Conservation (phyloP, 345 rosid species). For the Arabis hirsuta region DNA sequence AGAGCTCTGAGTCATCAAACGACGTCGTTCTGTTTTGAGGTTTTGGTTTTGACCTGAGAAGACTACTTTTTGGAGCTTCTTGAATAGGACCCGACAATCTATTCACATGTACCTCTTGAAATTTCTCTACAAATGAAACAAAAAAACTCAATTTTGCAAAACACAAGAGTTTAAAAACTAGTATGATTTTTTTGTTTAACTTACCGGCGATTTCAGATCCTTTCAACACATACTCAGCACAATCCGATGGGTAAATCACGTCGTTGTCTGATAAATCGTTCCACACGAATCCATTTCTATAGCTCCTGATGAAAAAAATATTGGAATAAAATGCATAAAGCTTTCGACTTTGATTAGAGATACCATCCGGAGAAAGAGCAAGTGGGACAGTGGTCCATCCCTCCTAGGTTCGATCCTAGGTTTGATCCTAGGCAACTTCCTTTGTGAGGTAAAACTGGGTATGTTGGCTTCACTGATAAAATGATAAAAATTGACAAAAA, state of each 20-base stretch:
- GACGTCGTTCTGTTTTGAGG: conserved; percentile 43
- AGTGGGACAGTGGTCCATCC: no score
- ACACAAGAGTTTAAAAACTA: neutral
- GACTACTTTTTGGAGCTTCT: conserved; percentile 47
- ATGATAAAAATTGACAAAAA: no score
- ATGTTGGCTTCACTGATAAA: no score
- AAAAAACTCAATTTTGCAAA: neutral
- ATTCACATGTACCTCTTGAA: conserved; percentile 44
- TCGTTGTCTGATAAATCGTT: conserved; percentile 84
- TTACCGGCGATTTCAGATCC: conserved; percentile 85
- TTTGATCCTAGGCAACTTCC: no score
- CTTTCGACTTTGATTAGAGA: no score
- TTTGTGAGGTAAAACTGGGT: no score
- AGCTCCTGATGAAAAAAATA: conserved; percentile 54
- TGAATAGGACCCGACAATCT: conserved; percentile 37
- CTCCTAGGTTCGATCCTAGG: no score
- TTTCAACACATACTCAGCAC: conserved; percentile 87
- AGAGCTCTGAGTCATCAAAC: conserved; percentile 35
- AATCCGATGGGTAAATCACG: conserved; percentile 69
- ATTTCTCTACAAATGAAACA: conserved; percentile 51
- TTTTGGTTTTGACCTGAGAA: conserved; percentile 51
- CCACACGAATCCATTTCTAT: conserved; percentile 97
- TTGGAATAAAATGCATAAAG: neutral
- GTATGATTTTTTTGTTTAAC: neutral
- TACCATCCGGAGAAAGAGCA: no score